Base-by-base conservation (phyloP, 495 filamentous ascomycete species). In the Penicillium lagena region DNA sequence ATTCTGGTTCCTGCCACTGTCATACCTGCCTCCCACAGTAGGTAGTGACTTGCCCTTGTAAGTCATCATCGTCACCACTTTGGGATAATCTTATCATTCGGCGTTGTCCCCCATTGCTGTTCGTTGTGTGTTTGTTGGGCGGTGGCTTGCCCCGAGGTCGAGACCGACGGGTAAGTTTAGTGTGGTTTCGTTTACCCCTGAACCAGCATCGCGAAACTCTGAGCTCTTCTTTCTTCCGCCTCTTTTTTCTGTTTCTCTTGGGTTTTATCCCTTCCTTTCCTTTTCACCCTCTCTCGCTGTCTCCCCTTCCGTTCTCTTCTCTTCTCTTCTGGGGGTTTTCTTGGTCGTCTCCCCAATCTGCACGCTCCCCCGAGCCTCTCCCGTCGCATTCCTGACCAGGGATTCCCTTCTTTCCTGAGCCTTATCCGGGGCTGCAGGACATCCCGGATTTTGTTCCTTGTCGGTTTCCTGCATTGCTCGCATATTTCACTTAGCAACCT, bases 391-490 rank as follows among this genome's bases (percentile, higher is more conserved):
- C 41, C 22, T 39, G 22, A 39, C 29, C n/a, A 39, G 43, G 35
- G 39, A 12, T 33, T 34, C 40, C 43, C 44, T 46, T 47, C 37
- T 42, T 34, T 11, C 45, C 52, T 45, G 39, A 54, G 48, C 47
- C 52, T 58, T 44, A 37, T 41, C 46, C 51, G 47, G 56, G 55
- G 55, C 62, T 65, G 66, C 66, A 69, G 66, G 63, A 60, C 56
- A 64, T 61, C 62, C 58, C 59, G 52, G 54, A 52, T 33, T 27
- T 43, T 32, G 29, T 42, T 49, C 39, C 27, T 38, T 42, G 53
- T 51, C 36, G 44, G 46, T 60, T 30, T 47, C 40, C 43, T 48
- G 45, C 45, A 29, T 35, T 28, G 4, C 40, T 40, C 32, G 49
- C 37, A 39, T 49, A 34, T 46, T 49, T 45, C 39, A 17, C 34